phyloP scores from a whole-genome alignment of 805 yeast species.

The Candida insectorum region DNA sequence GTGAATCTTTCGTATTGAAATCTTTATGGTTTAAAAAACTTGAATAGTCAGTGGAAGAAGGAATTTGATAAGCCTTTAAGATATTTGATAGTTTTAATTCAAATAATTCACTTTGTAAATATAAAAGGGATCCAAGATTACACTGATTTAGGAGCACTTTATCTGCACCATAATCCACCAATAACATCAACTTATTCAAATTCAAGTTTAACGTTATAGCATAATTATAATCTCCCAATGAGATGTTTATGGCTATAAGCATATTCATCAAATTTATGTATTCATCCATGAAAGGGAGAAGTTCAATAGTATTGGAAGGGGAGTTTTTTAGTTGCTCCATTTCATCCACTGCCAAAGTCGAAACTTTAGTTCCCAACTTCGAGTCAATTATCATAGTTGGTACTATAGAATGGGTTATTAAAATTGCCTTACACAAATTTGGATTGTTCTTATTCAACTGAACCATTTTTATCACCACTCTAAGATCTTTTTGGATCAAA shows the following conservation, averaged over 20 bases:
- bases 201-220: constrained; percentile 61
- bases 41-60: constrained; percentile 14
- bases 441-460: constrained; percentile 50
- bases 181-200: constrained; percentile 69
- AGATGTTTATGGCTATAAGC: constrained; percentile 65
- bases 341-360: constrained; percentile 4
- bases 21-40: constrained; percentile 21
- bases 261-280: constrained; percentile 75
- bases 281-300: constrained; percentile 57
- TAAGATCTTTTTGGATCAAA: constrained; percentile 63
- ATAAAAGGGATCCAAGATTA: constrained; percentile 66
- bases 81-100: constrained; percentile 33
- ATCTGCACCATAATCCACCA: constrained; percentile 64
- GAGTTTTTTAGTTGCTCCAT: background rate
- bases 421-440: constrained; percentile 50
- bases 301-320: background rate
- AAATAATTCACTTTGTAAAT: constrained; percentile 61
- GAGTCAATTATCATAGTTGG: constrained; percentile 64
- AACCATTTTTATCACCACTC: constrained; percentile 67
- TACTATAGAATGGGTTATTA: constrained; percentile 58
- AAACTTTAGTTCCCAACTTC: constrained; percentile 25
- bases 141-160: constrained; percentile 64
- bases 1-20: background rate
- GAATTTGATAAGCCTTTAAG: constrained; percentile 28
- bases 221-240: constrained; percentile 61